Evolutionary conservation across 2,329 filamentous ascomycete genomes (phyloP), one percentile per base, ranked within the genome.

Genomic region (Lecanosticta acicola): DNA sequence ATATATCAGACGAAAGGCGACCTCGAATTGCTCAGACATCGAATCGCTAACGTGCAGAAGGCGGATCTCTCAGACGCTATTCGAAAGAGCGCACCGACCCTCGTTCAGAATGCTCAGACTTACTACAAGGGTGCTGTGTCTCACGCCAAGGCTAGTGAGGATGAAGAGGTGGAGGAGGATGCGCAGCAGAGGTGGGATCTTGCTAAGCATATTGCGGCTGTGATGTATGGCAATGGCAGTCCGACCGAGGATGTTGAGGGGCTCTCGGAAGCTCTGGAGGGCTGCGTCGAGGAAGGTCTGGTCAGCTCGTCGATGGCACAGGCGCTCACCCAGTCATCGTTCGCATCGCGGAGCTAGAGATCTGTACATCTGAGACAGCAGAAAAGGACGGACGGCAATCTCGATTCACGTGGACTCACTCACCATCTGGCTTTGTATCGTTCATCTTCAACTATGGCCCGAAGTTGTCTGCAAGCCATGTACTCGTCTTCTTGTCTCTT

Each of bases 1-100:
- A 72, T 80, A 18, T 77, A 80, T 58, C 58, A 77, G 16, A 67
- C 70, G 2, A 69, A 77, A 34, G 79, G 77, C 10, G 77, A 81
- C 53, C 67, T 69, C 13, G 79, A 81, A 49, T 66, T 81, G 51
- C 65, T 74, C 24, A 71, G 78, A 29, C 74, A 72, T 61, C 71
- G 72, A 32, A 60, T 81, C 20, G 74, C 75, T 4, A 57, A 51
- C 10, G 46, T 56, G 19, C 46, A 53, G 0, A 49, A 53, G n/a
- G 42, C 47, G 1, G 62, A 68, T 32, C 54, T 70, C 2, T 71
- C 74, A 1, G 69, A 73, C 40, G 56, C 63, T 3, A 55, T 70
- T 3, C 59, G 64, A 19, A 69, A 70, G 39, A 74, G 76, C 55
- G 66, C 63, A 3, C 54, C 64, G 4, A 74, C 70, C 2, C 62